Base-by-base conservation (phyloP, 129 eudicot genomes). In the Escallonia herrerae region DNA sequence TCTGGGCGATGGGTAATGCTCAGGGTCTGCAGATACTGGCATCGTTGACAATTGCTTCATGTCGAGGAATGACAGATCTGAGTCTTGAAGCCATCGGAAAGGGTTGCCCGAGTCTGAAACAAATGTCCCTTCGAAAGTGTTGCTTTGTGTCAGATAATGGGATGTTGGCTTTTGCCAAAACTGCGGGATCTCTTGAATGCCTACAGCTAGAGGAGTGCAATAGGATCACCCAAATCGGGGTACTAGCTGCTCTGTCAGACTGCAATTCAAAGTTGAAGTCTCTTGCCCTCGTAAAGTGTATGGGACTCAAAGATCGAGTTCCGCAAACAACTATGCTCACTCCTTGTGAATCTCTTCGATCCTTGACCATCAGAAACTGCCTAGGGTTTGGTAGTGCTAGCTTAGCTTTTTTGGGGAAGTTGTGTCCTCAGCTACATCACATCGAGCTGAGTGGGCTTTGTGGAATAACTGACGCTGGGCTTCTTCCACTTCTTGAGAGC, bases 1-100 rank as follows among this genome's bases (percentile, higher is more conserved):
- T 94, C 63, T 89, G 99, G 99, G 95, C 86, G 2, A 89, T 94
- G 99, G 97, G 95, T 62, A 89, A 76, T 40, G 99, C 90, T 11
- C 72, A 72, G 63, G 96, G 99, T 61, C 86, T 94, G 50, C 80
- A 80, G 64, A 56, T 74, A 2, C 74, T 94, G 40, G 56, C 69
- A 0, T 82, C 93, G 56, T 76, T 94, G 67, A 22, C 73, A 7
- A 64, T 94, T 4, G 65, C 79, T 73, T 86, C 96, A 3, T 94
- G 99, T 61, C 69, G 69, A 9, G 96, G 99, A 11, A 74, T 74
- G 15, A 83, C 99, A 0, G 97, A 86, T 80, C 15, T 81, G 76
- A 82, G 95, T 65, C 80, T 94, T 12, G 90, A 86, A 78, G 96
- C 96, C 5, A 66, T 94, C 5, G 96, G 84, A 48, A 80, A 78